These are phyloP conservation scores for Xylariaceae sp. DNA, from an alignment of 2,329 filamentous ascomycete species.

Conservation along the genomic window DNA sequence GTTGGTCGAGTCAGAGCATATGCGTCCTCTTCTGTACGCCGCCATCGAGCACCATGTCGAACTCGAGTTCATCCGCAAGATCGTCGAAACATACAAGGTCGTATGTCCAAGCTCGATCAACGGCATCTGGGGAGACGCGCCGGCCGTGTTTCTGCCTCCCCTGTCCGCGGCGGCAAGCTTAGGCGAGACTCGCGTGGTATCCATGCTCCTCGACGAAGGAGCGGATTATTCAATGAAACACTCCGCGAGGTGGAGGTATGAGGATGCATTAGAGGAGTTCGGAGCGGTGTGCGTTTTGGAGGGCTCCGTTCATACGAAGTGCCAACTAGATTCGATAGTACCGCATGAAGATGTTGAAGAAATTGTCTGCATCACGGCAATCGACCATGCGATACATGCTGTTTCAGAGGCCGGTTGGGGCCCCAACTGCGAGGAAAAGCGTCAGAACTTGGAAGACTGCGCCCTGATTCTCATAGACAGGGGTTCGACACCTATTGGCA, in stretches of 20 bases:
- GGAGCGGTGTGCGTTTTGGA: not conserved
- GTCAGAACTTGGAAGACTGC: slow-evolving; percentile 3
- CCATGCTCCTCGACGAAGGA: slow-evolving; percentile 3
- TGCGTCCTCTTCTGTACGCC: not conserved
- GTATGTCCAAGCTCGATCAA: slow-evolving; percentile 1
- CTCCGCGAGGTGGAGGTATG: too few relatives aligned
- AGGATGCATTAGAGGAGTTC: not conserved
- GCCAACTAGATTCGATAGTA: too few relatives aligned
- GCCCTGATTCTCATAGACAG: not conserved
- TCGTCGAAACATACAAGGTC: not conserved
- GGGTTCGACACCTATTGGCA: not conserved
- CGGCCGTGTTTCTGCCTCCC: not conserved
- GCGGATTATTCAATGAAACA: not conserved
- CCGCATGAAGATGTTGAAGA: too few relatives aligned
- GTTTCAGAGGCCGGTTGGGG: too few relatives aligned
- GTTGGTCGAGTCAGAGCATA: not conserved
- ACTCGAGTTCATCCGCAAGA: not conserved
- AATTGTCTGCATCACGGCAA: not conserved
- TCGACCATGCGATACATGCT: not conserved
- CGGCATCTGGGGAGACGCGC: slow-evolving; percentile 3
- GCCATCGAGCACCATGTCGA: not conserved
- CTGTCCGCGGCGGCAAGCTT: not conserved
- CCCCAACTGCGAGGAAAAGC: too few relatives aligned
- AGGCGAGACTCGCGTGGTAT: slow-evolving; percentile 1
- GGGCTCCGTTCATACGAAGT: not conserved